A percentile compares a stretch with the other conserved stretches of the same genome.
These are phyloP conservation scores for Mallotus japonicus DNA, from an alignment of 441 rosid genomes.

Conservation along the genomic window DNA sequence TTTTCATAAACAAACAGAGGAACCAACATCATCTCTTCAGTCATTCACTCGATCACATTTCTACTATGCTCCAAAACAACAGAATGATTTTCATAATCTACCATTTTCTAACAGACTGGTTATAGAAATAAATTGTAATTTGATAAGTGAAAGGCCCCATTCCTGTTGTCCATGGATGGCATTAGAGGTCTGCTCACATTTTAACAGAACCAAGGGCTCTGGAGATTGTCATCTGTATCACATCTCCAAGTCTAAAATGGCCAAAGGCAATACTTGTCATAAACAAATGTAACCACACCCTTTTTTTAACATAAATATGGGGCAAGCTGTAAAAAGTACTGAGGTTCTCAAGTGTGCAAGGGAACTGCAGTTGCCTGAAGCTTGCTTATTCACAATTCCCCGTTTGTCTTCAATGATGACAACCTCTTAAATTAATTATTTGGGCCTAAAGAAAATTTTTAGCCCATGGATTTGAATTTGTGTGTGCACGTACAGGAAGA, in stretches of 20 bases:
- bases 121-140: no score
- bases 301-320: neutral
- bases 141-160: no score
- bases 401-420: no score
- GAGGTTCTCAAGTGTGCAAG: neutral
- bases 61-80: neutral
- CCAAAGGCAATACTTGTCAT: neutral
- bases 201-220: neutral
- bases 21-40: neutral
- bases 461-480: no score
- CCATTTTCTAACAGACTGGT: neutral
- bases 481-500: no score
- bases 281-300: neutral
- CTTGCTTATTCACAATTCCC: neutral
- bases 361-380: neutral
- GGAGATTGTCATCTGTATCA: neutral
- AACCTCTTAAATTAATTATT: no score
- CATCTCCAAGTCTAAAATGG: neutral
- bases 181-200: neutral
- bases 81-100: neutral
- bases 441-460: no score
- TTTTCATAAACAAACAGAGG: neutral
- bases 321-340: neutral
- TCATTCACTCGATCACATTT: neutral
- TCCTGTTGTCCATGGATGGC: neutral